Percentiles rank a stretch among this genome's conserved stretches.
phyloP scores from a whole-genome alignment of 768 basidiomycete genomes.

The Harrya chromipes region DNA sequence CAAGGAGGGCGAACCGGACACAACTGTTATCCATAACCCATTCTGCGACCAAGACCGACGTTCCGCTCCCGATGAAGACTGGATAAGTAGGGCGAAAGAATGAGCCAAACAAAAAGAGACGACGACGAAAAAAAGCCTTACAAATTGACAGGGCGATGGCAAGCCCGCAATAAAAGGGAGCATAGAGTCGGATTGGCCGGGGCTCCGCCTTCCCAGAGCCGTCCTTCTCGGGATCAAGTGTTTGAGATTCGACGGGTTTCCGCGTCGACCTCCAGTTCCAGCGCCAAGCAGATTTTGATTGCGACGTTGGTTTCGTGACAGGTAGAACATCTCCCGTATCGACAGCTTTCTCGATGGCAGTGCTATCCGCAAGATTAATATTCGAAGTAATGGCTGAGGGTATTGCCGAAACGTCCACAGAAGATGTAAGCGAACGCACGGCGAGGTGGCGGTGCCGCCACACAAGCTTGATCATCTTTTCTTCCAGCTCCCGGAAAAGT shows the following conservation, averaged over 20 bases:
- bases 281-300: constrained; percentile 17
- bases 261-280: constrained; percentile 46
- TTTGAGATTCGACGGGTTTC: constrained; percentile 20
- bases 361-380: constrained; percentile 50
- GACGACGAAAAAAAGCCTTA: constrained; percentile 33
- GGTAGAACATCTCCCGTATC: constrained; percentile 18
- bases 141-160: constrained; percentile 62
- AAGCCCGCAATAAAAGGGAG: constrained; percentile 69
- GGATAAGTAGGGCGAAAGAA: not conserved
- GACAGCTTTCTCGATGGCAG: constrained; percentile 15
- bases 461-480: constrained; percentile 77
- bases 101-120: constrained; percentile 6
- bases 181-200: constrained; percentile 61
- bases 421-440: constrained; percentile 18
- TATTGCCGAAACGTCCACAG: constrained; percentile 36
- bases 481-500: constrained; percentile 64
- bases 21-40: constrained; percentile 61
- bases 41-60: constrained; percentile 59
- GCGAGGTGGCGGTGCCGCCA: constrained; percentile 50
- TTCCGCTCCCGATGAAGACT: constrained; percentile 72
- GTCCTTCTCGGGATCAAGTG: constrained; percentile 50
- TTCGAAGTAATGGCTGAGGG: constrained; percentile 51
- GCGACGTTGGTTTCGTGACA: not conserved
- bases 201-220: constrained; percentile 20
- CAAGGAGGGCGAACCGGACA: constrained; percentile 62